Conservation (phyloP, 805 yeast genomes). For the Schwanniomyces sp. region DNA sequence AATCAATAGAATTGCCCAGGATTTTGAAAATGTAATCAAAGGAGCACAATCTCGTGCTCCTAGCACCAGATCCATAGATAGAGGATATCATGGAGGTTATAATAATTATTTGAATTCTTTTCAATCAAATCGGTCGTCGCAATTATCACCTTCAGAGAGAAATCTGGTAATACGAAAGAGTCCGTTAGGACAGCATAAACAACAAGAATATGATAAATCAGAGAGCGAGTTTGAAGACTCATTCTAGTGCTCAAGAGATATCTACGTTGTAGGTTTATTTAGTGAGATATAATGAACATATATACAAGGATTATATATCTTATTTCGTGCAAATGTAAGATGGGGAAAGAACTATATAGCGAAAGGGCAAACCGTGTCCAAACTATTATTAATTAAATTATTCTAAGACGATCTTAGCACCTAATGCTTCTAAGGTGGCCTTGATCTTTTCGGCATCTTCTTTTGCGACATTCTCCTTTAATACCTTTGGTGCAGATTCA, state of each 20-base stretch:
- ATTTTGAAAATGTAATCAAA: background rate
- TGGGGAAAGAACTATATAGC: constrained; percentile 1
- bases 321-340: constrained; percentile 2
- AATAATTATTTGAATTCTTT: background rate
- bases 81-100: background rate
- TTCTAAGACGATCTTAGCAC: constrained; percentile 91
- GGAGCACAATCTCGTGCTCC: background rate
- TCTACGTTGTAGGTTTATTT: background rate
- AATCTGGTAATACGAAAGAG: background rate
- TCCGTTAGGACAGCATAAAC: background rate
- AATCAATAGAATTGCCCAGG: background rate
- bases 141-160: background rate
- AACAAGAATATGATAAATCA: background rate
- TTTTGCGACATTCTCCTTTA: constrained; percentile 94
- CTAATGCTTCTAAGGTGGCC: constrained; percentile 86
- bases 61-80: background rate
- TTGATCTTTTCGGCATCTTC: constrained; percentile 98
- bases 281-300: constrained; percentile 2
- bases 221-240: constrained; percentile 14
- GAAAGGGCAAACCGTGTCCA: background rate
- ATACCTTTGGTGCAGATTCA: constrained; percentile 93
- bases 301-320: constrained; percentile 7
- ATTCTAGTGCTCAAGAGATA: background rate
- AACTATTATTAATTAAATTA: constrained; percentile 29
- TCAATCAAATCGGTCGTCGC: background rate